Evolutionary conservation across 129 eudicot species (phyloP).

Genomic region (Pittosporum tobira): DNA sequence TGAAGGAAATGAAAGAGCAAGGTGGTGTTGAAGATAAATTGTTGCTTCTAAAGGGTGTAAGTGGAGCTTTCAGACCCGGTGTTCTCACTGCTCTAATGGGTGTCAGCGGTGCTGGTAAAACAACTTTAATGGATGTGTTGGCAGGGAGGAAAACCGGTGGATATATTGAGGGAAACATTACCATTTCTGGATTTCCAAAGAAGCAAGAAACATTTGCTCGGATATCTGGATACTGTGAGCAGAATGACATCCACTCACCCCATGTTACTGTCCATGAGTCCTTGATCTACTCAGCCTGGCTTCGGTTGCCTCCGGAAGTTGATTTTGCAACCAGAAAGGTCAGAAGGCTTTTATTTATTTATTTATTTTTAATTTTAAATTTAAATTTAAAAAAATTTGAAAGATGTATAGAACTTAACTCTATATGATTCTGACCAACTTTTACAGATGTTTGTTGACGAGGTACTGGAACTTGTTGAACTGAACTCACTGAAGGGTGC

Average conservation of each 20-base stretch:
- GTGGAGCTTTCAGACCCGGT: slow-evolving; percentile 37
- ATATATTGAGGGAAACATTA: slow-evolving; percentile 28
- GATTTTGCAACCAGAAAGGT: slow-evolving; percentile 23
- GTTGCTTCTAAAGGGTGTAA: slow-evolving; percentile 26
- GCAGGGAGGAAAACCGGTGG: slow-evolving; percentile 36
- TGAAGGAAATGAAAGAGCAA: slow-evolving; percentile 31
- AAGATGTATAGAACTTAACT: slow-evolving; percentile 1
- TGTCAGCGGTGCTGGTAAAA: slow-evolving; percentile 37
- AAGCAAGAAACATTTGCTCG: slow-evolving; percentile 31
- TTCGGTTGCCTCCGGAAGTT: slow-evolving; percentile 27
- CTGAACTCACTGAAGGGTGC: slow-evolving; percentile 42
- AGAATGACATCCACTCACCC: slow-evolving; percentile 32
- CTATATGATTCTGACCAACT: not conserved
- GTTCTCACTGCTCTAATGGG: slow-evolving; percentile 44
- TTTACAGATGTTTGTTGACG: slow-evolving; percentile 59
- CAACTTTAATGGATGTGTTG: slow-evolving; percentile 33
- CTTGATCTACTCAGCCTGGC: slow-evolving; percentile 32
- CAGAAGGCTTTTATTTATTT: too few relatives aligned
- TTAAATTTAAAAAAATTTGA: too few relatives aligned
- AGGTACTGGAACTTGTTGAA: slow-evolving; percentile 76
- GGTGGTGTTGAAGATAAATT: slow-evolving; percentile 27
- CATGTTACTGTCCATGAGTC: slow-evolving; percentile 32
- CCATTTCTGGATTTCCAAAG: slow-evolving; percentile 29
- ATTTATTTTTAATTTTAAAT: too few relatives aligned
- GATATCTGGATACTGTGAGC: slow-evolving; percentile 35